Evolutionary conservation across 2,329 filamentous ascomycete genomes (phyloP), one percentile per base, ranked within the genome.

Genomic region (Phialophora macrospora): DNA sequence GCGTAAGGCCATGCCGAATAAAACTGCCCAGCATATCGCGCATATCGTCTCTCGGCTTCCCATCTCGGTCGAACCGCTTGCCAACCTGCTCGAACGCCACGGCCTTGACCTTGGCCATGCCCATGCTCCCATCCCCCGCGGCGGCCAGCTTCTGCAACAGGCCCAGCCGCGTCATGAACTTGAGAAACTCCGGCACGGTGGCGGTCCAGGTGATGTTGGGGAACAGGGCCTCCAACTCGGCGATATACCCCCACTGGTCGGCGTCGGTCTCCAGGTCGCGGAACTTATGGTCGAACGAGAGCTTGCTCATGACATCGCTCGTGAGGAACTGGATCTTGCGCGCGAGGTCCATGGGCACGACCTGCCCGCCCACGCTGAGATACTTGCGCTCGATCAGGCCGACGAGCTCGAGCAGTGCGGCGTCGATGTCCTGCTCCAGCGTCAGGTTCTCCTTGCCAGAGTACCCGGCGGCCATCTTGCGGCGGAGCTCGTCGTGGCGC

Each of bases 1-100:
- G 55, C 8, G 51, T 68, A 8, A 70, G 63, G 14, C 68, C 68
- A 44, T 70, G 68, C 17, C 58, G 46, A 24, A 70, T 55, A 61
- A 70, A 70, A 34, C 58, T 63, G 14, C 64, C 66, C 11, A 70
- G 59, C 68, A 70, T 70, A 44, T 70, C 68, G 11, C 34, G 26
- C 7, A 55, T 30, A 14, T 68, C 63, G 41, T 46, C 41, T 12
- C 55, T 58, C 20, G 57, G 51, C 51, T 65, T 63, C 14, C 57
- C 55, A 46, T 67, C 59, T 11, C 54, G 24, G 8, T 51, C 64
- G 46, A 69, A 67, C 20, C 67, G 62, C 49, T 63, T 65, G 48
- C 20, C 62, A 2, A 67, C 62, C 52, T 69, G 62, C 32, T 67
- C 64, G 22, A 28, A 44, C 14, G 64, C 54, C 22, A 67, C 59